A percentile compares a stretch with the other conserved stretches of the same genome.
Conservation (phyloP, 78 protist genomes). For the Protostelium mycophagum region DNA sequence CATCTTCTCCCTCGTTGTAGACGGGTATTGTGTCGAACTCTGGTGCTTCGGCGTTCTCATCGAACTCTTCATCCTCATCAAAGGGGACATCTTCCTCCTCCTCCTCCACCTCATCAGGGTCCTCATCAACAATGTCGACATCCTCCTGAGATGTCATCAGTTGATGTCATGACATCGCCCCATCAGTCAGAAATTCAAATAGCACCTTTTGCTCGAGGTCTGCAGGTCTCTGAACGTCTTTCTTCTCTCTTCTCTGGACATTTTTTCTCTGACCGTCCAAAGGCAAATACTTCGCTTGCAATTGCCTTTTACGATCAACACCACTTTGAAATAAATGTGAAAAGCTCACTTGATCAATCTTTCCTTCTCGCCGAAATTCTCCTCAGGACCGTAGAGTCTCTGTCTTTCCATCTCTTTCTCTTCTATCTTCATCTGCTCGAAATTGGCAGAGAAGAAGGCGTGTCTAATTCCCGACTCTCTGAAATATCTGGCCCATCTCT, state of each 20-base stretch:
- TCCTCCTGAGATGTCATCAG: background rate
- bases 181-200: too few relatives aligned
- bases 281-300: background rate
- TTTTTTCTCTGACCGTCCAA: background rate
- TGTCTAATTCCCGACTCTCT: slow-evolving; percentile 21
- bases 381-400: slow-evolving; percentile 72
- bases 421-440: slow-evolving; percentile 52
- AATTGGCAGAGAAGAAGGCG: slow-evolving; percentile 69
- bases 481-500: slow-evolving; percentile 76
- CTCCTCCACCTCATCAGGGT: background rate
- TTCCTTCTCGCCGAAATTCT: too few relatives aligned
- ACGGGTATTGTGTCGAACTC: background rate
- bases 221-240: too few relatives aligned
- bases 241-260: background rate
- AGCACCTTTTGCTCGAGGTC: too few relatives aligned
- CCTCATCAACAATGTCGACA: background rate
- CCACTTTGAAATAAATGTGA: too few relatives aligned
- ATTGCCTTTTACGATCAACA: background rate
- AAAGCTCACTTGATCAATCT: background rate
- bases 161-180: background rate
- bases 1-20: background rate
- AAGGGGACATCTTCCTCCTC: background rate
- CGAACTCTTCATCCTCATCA: background rate
- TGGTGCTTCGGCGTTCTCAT: background rate
- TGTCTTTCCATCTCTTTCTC: slow-evolving; percentile 13